These are phyloP conservation scores for Planoprotostelium fungivorum DNA, from an alignment of 78 protist genomes.

Conservation along the genomic window DNA sequence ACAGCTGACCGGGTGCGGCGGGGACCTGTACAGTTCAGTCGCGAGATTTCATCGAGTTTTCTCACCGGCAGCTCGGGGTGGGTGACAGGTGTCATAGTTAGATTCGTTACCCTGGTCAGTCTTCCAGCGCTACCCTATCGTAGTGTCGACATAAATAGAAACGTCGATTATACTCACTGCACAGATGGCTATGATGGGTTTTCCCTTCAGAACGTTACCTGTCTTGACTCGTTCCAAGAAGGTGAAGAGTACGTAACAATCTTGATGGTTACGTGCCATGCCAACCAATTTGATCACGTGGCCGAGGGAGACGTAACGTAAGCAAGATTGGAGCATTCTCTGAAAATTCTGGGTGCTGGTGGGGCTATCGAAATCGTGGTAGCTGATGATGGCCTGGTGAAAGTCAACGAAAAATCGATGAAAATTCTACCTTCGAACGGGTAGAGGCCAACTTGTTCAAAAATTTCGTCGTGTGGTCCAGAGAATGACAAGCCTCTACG, in stretches of 20 bases:
- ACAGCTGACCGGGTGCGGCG: constrained; percentile 79
- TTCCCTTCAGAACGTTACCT: not conserved
- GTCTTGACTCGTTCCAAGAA: not conserved
- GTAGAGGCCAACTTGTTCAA: not conserved
- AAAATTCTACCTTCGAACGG: not conserved
- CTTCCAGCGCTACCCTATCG: constrained; percentile 63
- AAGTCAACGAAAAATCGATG: not conserved
- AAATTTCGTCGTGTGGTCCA: not conserved
- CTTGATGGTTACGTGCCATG: constrained; percentile 11
- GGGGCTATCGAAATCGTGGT: not conserved
- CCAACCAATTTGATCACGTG: constrained; percentile 47
- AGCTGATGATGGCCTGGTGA: not conserved
- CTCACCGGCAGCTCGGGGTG: constrained; percentile 37
- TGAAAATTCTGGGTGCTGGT: not conserved
- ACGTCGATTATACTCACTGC: no score
- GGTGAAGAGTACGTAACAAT: constrained; percentile 5
- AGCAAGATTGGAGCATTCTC: not conserved
- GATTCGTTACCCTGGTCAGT: constrained; percentile 43
- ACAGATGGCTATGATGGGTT: constrained; percentile 42
- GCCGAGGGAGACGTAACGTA: not conserved
- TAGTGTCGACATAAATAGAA: no score
- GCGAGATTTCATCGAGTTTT: not conserved
- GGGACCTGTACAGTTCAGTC: not conserved
- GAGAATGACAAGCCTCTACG: constrained; percentile 31
- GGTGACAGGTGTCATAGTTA: constrained; percentile 64